Base-by-base conservation (phyloP, 2,329 filamentous ascomycete genomes). In the Lojkania enalia region DNA sequence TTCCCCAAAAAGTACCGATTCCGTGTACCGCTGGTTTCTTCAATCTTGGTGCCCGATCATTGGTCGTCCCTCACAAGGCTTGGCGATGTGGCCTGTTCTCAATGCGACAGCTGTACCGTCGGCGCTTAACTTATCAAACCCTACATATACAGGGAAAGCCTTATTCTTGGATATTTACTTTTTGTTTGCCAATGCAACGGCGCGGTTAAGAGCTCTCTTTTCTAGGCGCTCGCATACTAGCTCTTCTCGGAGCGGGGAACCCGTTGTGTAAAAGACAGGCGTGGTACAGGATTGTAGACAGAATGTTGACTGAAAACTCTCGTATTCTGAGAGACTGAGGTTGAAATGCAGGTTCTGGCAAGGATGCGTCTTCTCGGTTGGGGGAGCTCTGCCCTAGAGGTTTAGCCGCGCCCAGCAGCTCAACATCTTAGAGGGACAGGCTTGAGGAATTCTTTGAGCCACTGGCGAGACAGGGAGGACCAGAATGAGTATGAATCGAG, bases 41-140 rank as follows among this genome's bases (percentile, higher is more conserved):
- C 5, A 12, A 21, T 4, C 5, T 14, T 5, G 31, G 32, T 39
- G 39, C 14, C 37, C 37, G 31, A 55, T 19, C 15, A 38, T 44
- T 38, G 33, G 30, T 36, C 6, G 40, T 31, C 18, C 15, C 12
- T 19, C 35, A 20, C 25, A 15, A n/a, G 15, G n/a, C 33, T 36
- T 16, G 6, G 35, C 33, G 16, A 12, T 15, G 9, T 32, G 27
- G 27, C 18, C 23, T 21, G 39, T 23, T 33, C 30, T 33, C 14
- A 16, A 11, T 9, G n/a, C 7, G 30, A 16, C 14, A 9, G 30
- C 30, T 9, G 11, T 33, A 16, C 30, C 11, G 7, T 9, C 14
- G 14, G 30, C 30, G 14, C 30, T 33, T 16, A 33, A 33, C 7
- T 15, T 12, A 12, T 6, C 14, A 7, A 15, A 7, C n/a, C n/a